Evolutionary conservation across 2,329 filamentous ascomycete species (phyloP).

Genomic region (Leptosphaerulina australis): DNA sequence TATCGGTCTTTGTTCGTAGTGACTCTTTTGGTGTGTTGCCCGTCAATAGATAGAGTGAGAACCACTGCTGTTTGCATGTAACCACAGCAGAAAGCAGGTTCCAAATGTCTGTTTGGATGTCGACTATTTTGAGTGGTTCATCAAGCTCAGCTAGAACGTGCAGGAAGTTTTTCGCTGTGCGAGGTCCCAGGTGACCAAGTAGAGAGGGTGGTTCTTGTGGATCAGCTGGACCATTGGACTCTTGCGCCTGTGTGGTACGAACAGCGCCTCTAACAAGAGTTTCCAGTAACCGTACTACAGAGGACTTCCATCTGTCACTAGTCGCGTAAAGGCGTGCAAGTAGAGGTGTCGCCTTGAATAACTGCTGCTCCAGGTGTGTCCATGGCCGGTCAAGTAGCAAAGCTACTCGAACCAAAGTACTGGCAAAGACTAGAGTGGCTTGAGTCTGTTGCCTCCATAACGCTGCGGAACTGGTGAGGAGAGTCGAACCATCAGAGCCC

Average conservation of each 20-base stretch:
- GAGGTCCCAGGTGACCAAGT: conserved; percentile 84
- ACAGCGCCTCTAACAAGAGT: conserved; percentile 74
- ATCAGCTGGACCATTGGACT: conserved; percentile 9
- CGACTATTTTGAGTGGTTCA: conserved; percentile 70
- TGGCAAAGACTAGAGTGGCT: conserved; percentile 69
- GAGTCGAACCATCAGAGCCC: conserved; percentile 48
- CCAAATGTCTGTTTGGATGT: conserved; percentile 76
- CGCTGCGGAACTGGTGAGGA: conserved; percentile 48
- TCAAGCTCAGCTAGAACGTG: conserved; percentile 78
- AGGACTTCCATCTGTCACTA: conserved; percentile 68
- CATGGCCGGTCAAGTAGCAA: conserved; percentile 67
- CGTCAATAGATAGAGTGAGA: conserved; percentile 90
- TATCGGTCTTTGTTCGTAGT: conserved; percentile 62
- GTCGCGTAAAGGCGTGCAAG: conserved; percentile 77
- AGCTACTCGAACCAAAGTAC: conserved; percentile 72
- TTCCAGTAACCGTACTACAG: conserved; percentile 72
- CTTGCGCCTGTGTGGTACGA: conserved; percentile 54
- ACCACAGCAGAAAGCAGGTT: conserved; percentile 84
- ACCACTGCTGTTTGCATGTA: conserved; percentile 91
- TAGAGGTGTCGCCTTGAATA: conserved; percentile 81
- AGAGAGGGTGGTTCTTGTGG: conserved; percentile 79
- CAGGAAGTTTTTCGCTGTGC: conserved; percentile 83
- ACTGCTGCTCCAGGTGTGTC: conserved; percentile 72
- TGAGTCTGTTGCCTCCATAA: conserved; percentile 66
- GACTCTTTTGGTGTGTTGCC: conserved; percentile 82